Base-by-base conservation (phyloP, 2,329 filamentous ascomycete genomes). In the Fusarium citri region DNA sequence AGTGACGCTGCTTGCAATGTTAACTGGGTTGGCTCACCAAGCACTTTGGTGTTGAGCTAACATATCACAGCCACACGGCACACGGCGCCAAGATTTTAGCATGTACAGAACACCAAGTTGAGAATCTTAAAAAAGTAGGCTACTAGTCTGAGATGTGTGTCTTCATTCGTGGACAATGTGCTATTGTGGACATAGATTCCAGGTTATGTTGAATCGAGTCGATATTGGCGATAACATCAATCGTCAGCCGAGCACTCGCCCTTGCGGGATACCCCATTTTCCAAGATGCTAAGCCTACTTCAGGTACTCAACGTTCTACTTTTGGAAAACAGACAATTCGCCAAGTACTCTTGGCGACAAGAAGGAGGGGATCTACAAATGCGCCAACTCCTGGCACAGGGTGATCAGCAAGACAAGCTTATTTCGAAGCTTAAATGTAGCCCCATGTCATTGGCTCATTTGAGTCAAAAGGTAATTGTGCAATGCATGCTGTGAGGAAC, bases 351-450 rank as follows among this genome's bases (percentile, higher is more conserved):
- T 69, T 62, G 45, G 61, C 42, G 42, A 59, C 28, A 12, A 47
- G 18, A 23, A 57, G 53, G 30, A 55, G 46, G 41, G n/a, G 26
- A 25, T 45, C 47, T 37, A 47, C 71, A 58, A 60, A 73, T 62
- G 59, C 20, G 54, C 55, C 55, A 73, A 55, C 45, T 64, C 49
- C 62, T 62, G 57, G 26, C 37, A 37, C 20, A 43, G 43, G 31
- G 18, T 48, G 61, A 65, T 57, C 59, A 66, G 34, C 31, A 46
- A 72, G 63, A 73, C 71, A 73, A 73, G 71, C 71, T 73, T 73
- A 74, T 74, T 71, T 71, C 58, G 56, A 73, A 73, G 71, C 69
- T 74, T 72, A 74, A 62, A 46, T 56, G 41, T 18, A 25, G 47
- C 23, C 30, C n/a, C 42, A 49, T 46, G 11, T 45, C 16, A 66